phyloP scores from a whole-genome alignment of 352 stramenopile species.

The Pythium sp. region DNA sequence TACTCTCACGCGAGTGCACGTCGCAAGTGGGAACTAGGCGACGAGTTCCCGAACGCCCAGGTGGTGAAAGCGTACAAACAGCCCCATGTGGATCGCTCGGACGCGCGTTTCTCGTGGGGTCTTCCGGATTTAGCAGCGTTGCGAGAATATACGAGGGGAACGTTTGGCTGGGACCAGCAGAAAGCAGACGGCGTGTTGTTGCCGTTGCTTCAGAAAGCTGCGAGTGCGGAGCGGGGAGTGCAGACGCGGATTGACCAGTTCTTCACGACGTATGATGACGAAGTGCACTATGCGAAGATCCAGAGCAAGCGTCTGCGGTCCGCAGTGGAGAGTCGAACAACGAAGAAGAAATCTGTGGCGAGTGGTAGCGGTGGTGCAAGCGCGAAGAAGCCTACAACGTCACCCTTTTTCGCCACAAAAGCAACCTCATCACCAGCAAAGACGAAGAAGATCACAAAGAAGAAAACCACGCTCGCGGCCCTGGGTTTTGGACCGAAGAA shows the following conservation, averaged over 20 bases:
- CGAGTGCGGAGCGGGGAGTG: slow-evolving; percentile 26
- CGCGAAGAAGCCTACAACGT: not conserved
- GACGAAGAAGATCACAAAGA: slow-evolving; percentile 15
- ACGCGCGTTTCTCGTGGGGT: slow-evolving; percentile 91
- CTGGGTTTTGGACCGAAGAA: slow-evolving; percentile 11
- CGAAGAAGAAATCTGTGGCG: not conserved
- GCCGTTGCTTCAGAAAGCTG: slow-evolving; percentile 82
- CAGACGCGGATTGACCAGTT: slow-evolving; percentile 95
- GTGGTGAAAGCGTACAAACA: slow-evolving; percentile 93
- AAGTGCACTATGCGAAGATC: slow-evolving; percentile 93
- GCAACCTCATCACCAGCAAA: not conserved
- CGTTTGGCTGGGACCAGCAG: slow-evolving; percentile 91
- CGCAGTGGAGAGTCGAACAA: slow-evolving; percentile 55
- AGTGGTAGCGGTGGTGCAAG: not conserved
- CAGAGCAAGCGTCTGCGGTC: slow-evolving; percentile 84
- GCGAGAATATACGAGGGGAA: slow-evolving; percentile 82
- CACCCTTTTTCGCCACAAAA: not conserved
- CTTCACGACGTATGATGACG: slow-evolving; percentile 96
- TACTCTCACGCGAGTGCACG: slow-evolving; percentile 89
- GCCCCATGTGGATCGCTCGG: slow-evolving; percentile 85
- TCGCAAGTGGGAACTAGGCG: slow-evolving; percentile 90
- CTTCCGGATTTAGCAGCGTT: slow-evolving; percentile 87
- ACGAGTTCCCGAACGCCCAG: slow-evolving; percentile 92
- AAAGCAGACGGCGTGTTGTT: slow-evolving; percentile 89
- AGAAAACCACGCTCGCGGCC: slow-evolving; percentile 14